phyloP scores from a whole-genome alignment of 106 monocot genomes.

The Iris macrosiphon region DNA sequence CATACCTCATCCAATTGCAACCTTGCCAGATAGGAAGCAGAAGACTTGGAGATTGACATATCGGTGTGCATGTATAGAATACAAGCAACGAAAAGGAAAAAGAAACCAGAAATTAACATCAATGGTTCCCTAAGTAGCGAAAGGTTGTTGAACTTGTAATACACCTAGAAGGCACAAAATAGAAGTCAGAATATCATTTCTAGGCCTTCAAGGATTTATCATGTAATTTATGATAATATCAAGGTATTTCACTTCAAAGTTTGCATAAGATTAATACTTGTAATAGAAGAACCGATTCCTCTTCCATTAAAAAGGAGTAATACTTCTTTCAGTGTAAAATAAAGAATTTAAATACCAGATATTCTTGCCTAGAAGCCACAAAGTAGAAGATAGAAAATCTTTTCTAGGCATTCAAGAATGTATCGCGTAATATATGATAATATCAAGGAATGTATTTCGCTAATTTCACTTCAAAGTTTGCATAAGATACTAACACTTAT shows the following conservation, averaged over 20 bases:
- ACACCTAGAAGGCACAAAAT: constrained; percentile 24
- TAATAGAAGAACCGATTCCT: no score
- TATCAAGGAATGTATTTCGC: no score
- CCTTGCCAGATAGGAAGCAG: constrained; percentile 86
- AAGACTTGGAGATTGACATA: constrained; percentile 88
- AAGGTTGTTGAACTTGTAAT: constrained; percentile 80
- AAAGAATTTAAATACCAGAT: background rate
- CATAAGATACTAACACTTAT: no score
- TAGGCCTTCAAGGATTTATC: background rate
- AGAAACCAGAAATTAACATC: constrained; percentile 79
- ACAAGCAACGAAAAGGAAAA: constrained; percentile 70
- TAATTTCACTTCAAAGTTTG: no score
- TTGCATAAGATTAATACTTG: background rate
- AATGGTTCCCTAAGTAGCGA: constrained; percentile 73
- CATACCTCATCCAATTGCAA: constrained; percentile 89
- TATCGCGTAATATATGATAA: no score
- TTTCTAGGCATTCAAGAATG: no score
- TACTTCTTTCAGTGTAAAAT: no score
- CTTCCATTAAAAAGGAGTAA: no score
- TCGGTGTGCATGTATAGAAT: constrained; percentile 75
- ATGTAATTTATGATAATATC: background rate
- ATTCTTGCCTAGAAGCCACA: no score
- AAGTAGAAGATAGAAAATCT: no score
- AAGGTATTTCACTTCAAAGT: background rate
- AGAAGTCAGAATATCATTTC: background rate